Evolutionary conservation across 257 asterid species (phyloP).

Genomic region (Penstemon eatonii): DNA sequence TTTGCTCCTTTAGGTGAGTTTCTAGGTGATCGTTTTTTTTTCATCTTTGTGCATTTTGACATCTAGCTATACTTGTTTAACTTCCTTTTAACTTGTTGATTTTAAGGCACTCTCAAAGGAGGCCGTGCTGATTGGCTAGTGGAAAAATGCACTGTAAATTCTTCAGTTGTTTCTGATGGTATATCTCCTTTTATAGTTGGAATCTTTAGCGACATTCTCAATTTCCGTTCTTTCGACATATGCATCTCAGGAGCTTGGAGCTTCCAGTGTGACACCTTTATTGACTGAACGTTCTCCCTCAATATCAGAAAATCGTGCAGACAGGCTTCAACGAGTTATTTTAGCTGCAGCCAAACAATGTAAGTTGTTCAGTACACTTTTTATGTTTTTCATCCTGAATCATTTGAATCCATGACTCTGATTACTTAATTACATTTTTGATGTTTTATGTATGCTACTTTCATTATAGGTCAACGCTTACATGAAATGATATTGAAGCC

Average conservation of each 20-base stretch:
- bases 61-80: neutral
- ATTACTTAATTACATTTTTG: conserved; percentile 8
- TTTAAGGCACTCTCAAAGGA: conserved; percentile 85
- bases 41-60: neutral
- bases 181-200: conserved; percentile 8
- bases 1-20: conserved; percentile 89
- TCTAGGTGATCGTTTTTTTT: conserved; percentile 2
- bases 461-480: conserved; percentile 74
- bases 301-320: conserved; percentile 74
- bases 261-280: conserved; percentile 83
- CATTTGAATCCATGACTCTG: conserved; percentile 15
- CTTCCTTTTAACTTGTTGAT: conserved; percentile 22
- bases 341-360: conserved; percentile 92
- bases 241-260: conserved; percentile 81
- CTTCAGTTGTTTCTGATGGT: conserved; percentile 31
- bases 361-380: conserved; percentile 26
- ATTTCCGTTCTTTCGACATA: conserved; percentile 7
- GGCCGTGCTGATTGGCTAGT: conserved; percentile 99
- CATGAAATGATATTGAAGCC: conserved; percentile 85
- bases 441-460: conserved; percentile 9
- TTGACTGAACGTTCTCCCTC: conserved; percentile 76
- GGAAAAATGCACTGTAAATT: conserved; percentile 94
- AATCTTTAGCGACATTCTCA: conserved; percentile 1
- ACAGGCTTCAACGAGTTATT: conserved; percentile 82
- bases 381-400: neutral